These are phyloP conservation scores for Notholithocarpus densiflorus DNA, from an alignment of 306 rosid genomes.

Conservation along the genomic window DNA sequence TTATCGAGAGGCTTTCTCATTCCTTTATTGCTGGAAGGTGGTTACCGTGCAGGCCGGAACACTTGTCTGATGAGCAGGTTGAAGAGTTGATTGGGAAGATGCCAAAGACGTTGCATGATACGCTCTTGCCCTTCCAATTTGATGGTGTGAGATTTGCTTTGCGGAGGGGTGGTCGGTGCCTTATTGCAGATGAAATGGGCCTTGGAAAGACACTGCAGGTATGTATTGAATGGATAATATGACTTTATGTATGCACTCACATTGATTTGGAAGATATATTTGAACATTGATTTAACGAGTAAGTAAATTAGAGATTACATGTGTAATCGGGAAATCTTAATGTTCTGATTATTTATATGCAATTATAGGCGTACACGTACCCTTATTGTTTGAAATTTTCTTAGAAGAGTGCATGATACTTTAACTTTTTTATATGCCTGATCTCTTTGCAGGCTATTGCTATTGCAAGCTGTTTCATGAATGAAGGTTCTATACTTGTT, in stretches of 20 bases:
- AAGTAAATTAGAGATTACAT: background rate
- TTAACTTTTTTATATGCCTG: background rate
- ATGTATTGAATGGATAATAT: background rate
- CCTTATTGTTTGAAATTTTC: background rate
- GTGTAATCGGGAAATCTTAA: background rate
- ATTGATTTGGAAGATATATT: background rate
- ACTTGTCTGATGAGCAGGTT: constrained; percentile 63
- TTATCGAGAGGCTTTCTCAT: constrained; percentile 63
- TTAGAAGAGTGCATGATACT: background rate
- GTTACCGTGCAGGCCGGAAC: constrained; percentile 75
- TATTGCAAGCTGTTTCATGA: constrained; percentile 75
- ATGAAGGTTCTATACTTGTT: constrained; percentile 78
- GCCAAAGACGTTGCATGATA: constrained; percentile 48
- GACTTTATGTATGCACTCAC: background rate
- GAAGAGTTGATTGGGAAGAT: constrained; percentile 56
- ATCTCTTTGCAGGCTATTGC: constrained; percentile 73
- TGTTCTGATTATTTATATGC: background rate
- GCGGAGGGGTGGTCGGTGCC: constrained; percentile 88
- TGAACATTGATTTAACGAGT: background rate
- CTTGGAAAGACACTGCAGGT: constrained; percentile 98
- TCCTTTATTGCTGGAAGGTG: constrained; percentile 47
- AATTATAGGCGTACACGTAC: background rate
- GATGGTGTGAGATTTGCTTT: constrained; percentile 80
- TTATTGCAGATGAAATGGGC: constrained; percentile 95
- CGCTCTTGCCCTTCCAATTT: constrained; percentile 74